Percentiles rank a stretch among this genome's conserved stretches.
phyloP scores from a whole-genome alignment of 352 stramenopile genomes.

The Globisporangium spiculum region DNA sequence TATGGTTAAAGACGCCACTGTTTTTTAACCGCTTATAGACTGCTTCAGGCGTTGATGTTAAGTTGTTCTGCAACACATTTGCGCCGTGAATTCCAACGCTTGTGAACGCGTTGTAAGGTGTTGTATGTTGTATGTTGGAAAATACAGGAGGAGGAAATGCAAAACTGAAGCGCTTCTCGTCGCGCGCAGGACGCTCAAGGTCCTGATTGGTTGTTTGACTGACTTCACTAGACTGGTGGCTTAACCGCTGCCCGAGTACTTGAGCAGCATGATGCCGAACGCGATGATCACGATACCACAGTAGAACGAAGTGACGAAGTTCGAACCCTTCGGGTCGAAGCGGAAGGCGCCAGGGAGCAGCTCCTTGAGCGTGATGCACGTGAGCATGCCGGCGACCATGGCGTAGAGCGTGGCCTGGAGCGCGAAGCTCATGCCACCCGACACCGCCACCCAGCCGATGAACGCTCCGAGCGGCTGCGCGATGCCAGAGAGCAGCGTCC shows the following conservation, averaged over 20 bases:
- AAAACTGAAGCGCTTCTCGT: neutral
- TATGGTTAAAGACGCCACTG: no score
- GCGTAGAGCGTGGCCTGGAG: conserved; percentile 89
- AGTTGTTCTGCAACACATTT: no score
- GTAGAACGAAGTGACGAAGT: conserved; percentile 82
- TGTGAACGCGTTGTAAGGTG: no score
- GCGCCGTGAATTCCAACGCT: no score
- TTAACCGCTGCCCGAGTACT: conserved; percentile 26
- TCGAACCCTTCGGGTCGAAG: conserved; percentile 80
- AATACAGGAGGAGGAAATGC: neutral
- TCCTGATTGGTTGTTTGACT: conserved; percentile 2
- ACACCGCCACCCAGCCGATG: conserved; percentile 77
- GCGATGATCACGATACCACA: conserved; percentile 84
- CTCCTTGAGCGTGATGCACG: conserved; percentile 89
- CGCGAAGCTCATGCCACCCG: conserved; percentile 40
- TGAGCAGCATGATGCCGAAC: conserved; percentile 78
- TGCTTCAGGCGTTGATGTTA: no score
- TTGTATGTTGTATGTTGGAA: neutral
- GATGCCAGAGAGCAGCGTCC: conserved; percentile 83
- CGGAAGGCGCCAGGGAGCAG: conserved; percentile 86
- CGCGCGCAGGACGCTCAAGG: no score
- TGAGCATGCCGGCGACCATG: conserved; percentile 93
- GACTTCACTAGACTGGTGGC: conserved; percentile 15
- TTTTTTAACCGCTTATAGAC: no score
- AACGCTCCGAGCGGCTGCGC: conserved; percentile 88